Conservation (phyloP, 805 yeast genomes). For the Schwanniomyces sp. region DNA sequence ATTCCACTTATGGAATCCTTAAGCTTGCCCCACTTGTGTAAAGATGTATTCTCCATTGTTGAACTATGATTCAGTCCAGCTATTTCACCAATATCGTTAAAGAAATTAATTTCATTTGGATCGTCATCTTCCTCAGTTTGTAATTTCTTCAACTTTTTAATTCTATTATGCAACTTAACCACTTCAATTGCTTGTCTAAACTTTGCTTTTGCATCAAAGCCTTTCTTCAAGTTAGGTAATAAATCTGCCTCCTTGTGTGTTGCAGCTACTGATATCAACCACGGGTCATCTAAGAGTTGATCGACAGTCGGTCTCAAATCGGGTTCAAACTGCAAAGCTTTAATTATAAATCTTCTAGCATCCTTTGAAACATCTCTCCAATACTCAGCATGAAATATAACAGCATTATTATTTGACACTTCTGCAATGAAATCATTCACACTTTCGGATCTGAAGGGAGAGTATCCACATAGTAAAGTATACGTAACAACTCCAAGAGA, state of each 20-base stretch:
- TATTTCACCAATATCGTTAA: conserved; percentile 31
- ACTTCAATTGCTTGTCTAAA: conserved; percentile 84
- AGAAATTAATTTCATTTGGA: conserved; percentile 45
- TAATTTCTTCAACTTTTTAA: conserved; percentile 64
- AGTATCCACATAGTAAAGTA: conserved; percentile 86
- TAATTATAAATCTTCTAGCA: conserved; percentile 76
- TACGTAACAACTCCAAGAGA: conserved; percentile 90
- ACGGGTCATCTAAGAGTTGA: conserved; percentile 65
- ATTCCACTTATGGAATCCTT: conserved; percentile 20
- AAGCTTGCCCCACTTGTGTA: conserved; percentile 30
- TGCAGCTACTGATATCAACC: conserved; percentile 58
- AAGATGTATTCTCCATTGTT: conserved; percentile 10
- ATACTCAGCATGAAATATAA: conserved; percentile 82
- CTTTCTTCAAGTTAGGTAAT: conserved; percentile 76
- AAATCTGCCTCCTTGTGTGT: conserved; percentile 60
- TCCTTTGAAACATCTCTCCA: conserved; percentile 81
- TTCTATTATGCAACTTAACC: conserved; percentile 77
- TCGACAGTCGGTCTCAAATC: conserved; percentile 65
- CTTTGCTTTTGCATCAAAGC: conserved; percentile 80
- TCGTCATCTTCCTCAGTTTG: conserved; percentile 60
- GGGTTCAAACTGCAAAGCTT: conserved; percentile 70
- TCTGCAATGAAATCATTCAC: conserved; percentile 80
- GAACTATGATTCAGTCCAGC: conserved; percentile 4
- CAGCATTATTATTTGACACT: conserved; percentile 68
- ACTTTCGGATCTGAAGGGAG: conserved; percentile 86